Base-by-base conservation (phyloP, 805 yeast genomes). In the Nakazawaea ishiwadae region DNA sequence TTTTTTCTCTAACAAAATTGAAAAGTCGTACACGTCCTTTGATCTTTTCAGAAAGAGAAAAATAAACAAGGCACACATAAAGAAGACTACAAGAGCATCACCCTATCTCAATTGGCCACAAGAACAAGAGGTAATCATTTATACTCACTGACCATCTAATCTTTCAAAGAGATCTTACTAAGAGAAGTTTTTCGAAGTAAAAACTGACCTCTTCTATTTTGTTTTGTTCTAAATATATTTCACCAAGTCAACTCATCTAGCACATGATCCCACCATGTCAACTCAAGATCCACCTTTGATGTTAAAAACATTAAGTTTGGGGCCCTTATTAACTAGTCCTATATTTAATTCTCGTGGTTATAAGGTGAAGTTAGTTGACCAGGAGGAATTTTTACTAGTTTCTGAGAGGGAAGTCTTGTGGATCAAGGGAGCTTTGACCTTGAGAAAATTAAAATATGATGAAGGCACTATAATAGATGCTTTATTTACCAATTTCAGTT, bases 401-500 rank as follows among this genome's bases (percentile, higher is more conserved):
- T 50, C 54, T 46, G 60, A 50, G 39, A 62, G 58, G 45, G 69
- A 67, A 38, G 78, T 73, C 14, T 52, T 62, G 31, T 73, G 81
- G 66, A 60, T 71, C 33, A 62, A 67, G 39, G 82, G 82, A 10
- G 74, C 73, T 4, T 49, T 69, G 4, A 54, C 79, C 9, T 56
- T 73, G 14, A 65, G 79, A 35, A 73, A 67, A 43, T 62, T 82
- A 44, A 58, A 60, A 4, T 79, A 68, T 49, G 75, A 72, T 9
- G 69, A 71, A 9, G 70, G 68, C 15, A 47, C 37, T 4, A 66
- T 87, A 1, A 53, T 81, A 5, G 63, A 70, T 39, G 87, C 93
- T 11, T 73, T 81, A 12, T 81, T 81, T 47, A 76, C 85, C 0
- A 55, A 58, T 3, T 83, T 86, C 54, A 61, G 56, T 1, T 29